A percentile compares a stretch with the other conserved stretches of the same genome.
Evolutionary conservation across 768 basidiomycete genomes (phyloP).

Genomic region (Boletus rubroflammeus): DNA sequence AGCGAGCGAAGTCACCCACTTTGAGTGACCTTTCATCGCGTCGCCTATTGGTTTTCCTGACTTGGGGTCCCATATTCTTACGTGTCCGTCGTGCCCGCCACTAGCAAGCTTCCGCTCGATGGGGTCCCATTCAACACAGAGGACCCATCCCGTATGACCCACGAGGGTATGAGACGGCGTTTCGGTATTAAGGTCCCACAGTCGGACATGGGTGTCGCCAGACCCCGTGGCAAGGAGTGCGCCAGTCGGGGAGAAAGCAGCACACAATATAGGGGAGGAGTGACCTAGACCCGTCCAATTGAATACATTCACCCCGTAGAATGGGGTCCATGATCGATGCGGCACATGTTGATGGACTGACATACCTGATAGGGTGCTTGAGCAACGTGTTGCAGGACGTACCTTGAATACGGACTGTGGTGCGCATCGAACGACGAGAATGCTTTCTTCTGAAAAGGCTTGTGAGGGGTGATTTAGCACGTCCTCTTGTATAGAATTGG

Average conservation of each 20-base stretch:
- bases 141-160: slow-evolving; percentile 94
- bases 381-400: slow-evolving; percentile 90
- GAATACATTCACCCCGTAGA: slow-evolving; percentile 2
- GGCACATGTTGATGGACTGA: slow-evolving; percentile 7
- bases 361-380: slow-evolving; percentile 82
- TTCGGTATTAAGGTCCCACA: slow-evolving; percentile 95
- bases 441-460: slow-evolving; percentile 78
- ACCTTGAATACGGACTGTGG: slow-evolving; percentile 96
- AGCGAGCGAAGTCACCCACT: slow-evolving; percentile 92
- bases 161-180: slow-evolving; percentile 81
- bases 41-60: slow-evolving; percentile 87
- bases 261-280: slow-evolving; percentile 88
- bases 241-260: slow-evolving; percentile 94
- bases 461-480: slow-evolving; percentile 70
- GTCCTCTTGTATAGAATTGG: slow-evolving; percentile 81
- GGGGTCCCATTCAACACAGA: slow-evolving; percentile 97
- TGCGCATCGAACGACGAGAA: slow-evolving; percentile 84
- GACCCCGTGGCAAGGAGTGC: slow-evolving; percentile 89
- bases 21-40: slow-evolving; percentile 87
- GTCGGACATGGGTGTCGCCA: slow-evolving; percentile 86
- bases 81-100: slow-evolving; percentile 92
- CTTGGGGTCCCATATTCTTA: slow-evolving; percentile 91
- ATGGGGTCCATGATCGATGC: slow-evolving; percentile 7
- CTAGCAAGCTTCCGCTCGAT: slow-evolving; percentile 88
- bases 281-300: slow-evolving; percentile 55